Evolutionary conservation across 768 basidiomycete species (phyloP).

Genomic region (Auriscalpium vulgare): DNA sequence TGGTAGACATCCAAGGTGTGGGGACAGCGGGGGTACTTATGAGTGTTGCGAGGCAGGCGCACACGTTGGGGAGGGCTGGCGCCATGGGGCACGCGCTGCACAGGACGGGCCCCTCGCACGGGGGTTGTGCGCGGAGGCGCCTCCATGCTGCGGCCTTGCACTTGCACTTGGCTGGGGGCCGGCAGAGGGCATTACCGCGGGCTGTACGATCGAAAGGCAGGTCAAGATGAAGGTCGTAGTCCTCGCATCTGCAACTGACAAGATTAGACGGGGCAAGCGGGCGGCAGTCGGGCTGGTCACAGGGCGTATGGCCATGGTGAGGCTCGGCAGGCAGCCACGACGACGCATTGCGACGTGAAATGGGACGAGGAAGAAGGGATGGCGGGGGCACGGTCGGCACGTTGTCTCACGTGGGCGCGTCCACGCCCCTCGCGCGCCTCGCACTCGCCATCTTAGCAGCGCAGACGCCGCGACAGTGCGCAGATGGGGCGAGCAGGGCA

Average conservation of each 20-base stretch:
- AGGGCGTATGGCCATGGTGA: background rate
- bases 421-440: constrained; percentile 5
- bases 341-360: constrained; percentile 4
- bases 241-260: background rate
- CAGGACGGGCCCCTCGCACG: background rate
- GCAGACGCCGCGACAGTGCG: constrained; percentile 1
- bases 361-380: background rate
- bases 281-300: background rate
- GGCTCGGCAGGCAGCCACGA: background rate
- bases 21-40: constrained; percentile 11
- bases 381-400: constrained; percentile 1
- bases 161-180: too few relatives aligned
- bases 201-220: background rate
- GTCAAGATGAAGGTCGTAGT: background rate
- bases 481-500: constrained; percentile 5
- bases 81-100: background rate
- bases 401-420: constrained; percentile 14
- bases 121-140: too few relatives aligned
- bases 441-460: background rate
- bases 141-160: too few relatives aligned
- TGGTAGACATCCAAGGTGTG: constrained; percentile 6
- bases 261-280: background rate
- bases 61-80: constrained; percentile 19
- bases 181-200: background rate
- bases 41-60: background rate